Evolutionary conservation across 768 basidiomycete species (phyloP), one percentile per base, ranked within the genome.

Genomic region (Panaeolus cyanescens): DNA sequence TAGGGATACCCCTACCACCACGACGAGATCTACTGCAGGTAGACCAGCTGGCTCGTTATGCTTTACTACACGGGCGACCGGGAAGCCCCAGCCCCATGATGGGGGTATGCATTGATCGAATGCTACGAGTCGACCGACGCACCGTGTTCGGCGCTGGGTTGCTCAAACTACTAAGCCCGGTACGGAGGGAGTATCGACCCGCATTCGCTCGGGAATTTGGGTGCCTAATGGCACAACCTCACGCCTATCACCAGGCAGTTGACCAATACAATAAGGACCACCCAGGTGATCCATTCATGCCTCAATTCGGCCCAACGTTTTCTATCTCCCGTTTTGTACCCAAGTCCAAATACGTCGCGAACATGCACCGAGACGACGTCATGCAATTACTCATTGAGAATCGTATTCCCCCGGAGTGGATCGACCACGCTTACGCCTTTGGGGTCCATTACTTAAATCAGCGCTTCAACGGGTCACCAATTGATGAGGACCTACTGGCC

Each of bases 361-460:
- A 60, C 39, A 10, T 60, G 5, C 31, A 36, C 0, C 5, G 40
- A 20, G 10, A 54, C 13, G 58, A 62, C 20, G 37, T 59, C 5
- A 31, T 63, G 25, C 15, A 59, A 4, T 9, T 15, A 4, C 45
- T 63, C 13, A 19, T 63, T 4, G n/a, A 36, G 8, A 63, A 63
- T 28, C 19, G 40, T 0, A 56, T 63, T 4, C 62, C 59, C 3
- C 33, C 39, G n/a, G 39, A 33, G n/a, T 63, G 59, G 62, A 25
- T 63, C 15, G 55, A 63, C 30, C 62, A 63, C 30, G 15, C 37
- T 0, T 63, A 63, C 30, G 22, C 56, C 7, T 28, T 30, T n/a
- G 56, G 56, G 39, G 10, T 58, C 2, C n/a, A 39, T 1, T 42
- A 6, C 13, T 13, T 58, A 3, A 32, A 58, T 9, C 5, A 5